Base-by-base conservation (phyloP, 345 rosid species). In the Hypericum androsaemum region DNA sequence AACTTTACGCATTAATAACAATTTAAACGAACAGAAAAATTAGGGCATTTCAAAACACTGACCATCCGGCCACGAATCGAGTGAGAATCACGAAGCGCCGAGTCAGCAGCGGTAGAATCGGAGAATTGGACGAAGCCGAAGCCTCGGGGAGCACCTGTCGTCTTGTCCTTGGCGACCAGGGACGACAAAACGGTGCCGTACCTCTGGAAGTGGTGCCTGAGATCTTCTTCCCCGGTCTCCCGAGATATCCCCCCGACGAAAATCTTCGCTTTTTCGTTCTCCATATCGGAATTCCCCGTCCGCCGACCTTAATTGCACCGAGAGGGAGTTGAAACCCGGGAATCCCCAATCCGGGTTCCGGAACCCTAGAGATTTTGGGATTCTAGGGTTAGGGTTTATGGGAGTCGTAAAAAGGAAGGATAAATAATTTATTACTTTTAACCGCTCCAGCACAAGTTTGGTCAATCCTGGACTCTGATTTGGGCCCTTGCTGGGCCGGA, bases 41-140 rank as follows among this genome's bases (percentile, higher is more conserved):
- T 41, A 39, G 35, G 57, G 28, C 32, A 47, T 68, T 9, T 16
- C 35, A 35, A 65, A 22, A 22, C 32, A 76, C 95, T 71, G 43
- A 89, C 95, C 74, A 71, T 54, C 67, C 81, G 80, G 47, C 94
- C 97, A 2, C 67, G 72, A n/a, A 89, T 80, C 40, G 71, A 56
- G 59, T 86, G 97, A 52, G 67, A 57, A 12, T 66, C 85, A 49
- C 53, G 51, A 46, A 86, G 83, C 12, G 95, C 95, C 37, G 61
- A 70, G 14, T 61, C 77, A 12, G 77, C 90, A 10, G 71, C 70
- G 43, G 54, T 57, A 39, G 72, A 57, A 55, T 82, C 79, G 6
- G 76, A 69, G 58, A 84, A 82, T 60, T 69, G 70, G 60, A 89
- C 87, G 67, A 86, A 89, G 2, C 80, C 97, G 71, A 82, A 81